Evolutionary conservation across 441 rosid species (phyloP), one percentile per base, ranked within the genome.

Genomic region (Manihot esculenta): DNA sequence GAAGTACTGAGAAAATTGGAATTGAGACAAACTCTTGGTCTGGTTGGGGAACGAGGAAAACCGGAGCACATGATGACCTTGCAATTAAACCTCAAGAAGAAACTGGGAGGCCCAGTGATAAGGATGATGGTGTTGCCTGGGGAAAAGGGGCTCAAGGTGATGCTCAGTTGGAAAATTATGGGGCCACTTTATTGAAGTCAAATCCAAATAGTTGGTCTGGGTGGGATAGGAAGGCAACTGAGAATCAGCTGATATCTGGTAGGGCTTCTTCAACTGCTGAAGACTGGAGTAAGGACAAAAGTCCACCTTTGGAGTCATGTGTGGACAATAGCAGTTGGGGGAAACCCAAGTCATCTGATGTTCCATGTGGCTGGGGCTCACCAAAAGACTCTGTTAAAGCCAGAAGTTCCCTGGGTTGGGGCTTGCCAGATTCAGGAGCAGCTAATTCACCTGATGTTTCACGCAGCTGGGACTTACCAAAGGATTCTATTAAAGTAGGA

Each of bases 41-140:
- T 62, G 76, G 66, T 64, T 88, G 93, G 91, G 83, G 75, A 26
- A 42, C 55, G 9, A 62, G 63, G 60, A 74, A 65, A 62, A 42
- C 75, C 18, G 78, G 57, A 58, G 38, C 47, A 30, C 66, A 47
- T 45, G 78, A 24, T 56, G 38, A 1, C 35, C 18, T 26, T 56
- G 17, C 60, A 23, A 24, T 1, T 17, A 56, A 4, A 54, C 8
- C 42, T 38, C 58, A 56, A 56, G 35, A 56, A 56, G 60, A 26
- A 23, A 10, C 10, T 56, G 60, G 13, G 15, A 3, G 2, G 14
- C 24, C 58, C 1, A 5, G 26, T 23, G 27, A 13, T 54, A n/a
- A 30, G 8, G 42, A 38, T 38, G 42, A 38, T 38, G 42, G 42
- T 38, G 42, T 0, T 38, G 7, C 42, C 42, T 38, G 42, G 42